Evolutionary conservation across 177 flowering plant genomes (phyloP).

Genomic region (Tripterygium wilfordii): DNA sequence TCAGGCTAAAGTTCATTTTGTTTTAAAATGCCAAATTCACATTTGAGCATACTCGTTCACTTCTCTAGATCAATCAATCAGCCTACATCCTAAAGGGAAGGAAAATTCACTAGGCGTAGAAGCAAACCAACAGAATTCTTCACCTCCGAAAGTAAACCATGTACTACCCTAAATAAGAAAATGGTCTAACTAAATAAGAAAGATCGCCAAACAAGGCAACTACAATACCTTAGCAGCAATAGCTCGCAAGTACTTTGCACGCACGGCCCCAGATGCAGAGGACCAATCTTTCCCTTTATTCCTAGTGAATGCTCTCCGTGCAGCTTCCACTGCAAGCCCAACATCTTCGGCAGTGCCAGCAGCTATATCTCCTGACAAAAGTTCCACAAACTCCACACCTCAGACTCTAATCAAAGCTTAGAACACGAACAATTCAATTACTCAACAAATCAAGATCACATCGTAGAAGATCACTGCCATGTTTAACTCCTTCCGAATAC

Average conservation of each 20-base stretch:
- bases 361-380: conserved; percentile 73
- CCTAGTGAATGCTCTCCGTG: conserved; percentile 59
- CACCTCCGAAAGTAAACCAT: background rate
- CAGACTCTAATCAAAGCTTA: no score
- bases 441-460: no score
- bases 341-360: conserved; percentile 92
- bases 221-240: conserved; percentile 60
- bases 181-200: background rate
- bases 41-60: no score
- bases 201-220: background rate
- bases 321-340: conserved; percentile 81
- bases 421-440: no score
- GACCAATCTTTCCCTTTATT: conserved; percentile 78
- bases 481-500: no score
- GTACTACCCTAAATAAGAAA: background rate
- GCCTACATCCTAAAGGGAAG: no score
- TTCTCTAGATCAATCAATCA: no score
- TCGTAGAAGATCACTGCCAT: no score
- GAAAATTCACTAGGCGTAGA: no score
- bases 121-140: no score
- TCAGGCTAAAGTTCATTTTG: no score
- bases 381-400: conserved; percentile 3
- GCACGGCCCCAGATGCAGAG: conserved; percentile 55
- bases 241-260: conserved; percentile 67
- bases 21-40: no score